Conservation (phyloP, 2,329 filamentous ascomycete genomes). For the Trichophyton mentagrophytes region DNA sequence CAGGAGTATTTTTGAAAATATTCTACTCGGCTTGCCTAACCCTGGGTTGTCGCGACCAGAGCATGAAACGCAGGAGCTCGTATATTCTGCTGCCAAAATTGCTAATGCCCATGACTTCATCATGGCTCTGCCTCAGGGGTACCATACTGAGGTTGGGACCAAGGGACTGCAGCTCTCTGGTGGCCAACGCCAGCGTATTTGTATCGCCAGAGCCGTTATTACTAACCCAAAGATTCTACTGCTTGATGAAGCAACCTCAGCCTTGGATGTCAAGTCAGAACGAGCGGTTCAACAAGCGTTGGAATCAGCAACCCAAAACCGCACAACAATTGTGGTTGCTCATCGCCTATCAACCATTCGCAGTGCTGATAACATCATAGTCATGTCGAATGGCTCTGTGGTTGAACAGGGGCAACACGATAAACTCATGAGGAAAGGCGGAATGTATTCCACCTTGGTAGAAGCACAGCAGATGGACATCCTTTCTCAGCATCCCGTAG, state of each 20-base stretch:
- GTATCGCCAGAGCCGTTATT: not conserved
- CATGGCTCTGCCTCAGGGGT: constrained; percentile 40
- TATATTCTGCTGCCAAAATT: constrained; percentile 52
- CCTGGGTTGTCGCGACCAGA: constrained; percentile 5
- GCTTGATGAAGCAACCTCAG: not conserved
- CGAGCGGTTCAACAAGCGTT: not conserved
- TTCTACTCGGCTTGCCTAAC: constrained; percentile 39
- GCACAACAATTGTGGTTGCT: not conserved
- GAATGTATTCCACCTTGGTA: not conserved
- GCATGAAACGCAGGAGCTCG: constrained; percentile 21
- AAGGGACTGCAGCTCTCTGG: not conserved
- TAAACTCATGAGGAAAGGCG: constrained; percentile 35
- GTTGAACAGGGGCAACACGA: constrained; percentile 51
- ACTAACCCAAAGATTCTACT: not conserved
- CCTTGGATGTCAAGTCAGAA: not conserved
- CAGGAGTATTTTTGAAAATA: constrained; percentile 50
- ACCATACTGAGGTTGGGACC: not conserved
- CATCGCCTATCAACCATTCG: constrained; percentile 57
- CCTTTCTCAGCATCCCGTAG: constrained; percentile 7
- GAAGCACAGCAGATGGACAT: constrained; percentile 4
- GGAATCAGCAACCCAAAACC: not conserved
- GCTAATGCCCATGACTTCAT: constrained; percentile 61
- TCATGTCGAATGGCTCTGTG: constrained; percentile 49
- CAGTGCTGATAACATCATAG: constrained; percentile 55
- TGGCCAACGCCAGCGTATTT: not conserved